Conservation (phyloP, 78 protist genomes). For the Tieghemostelium lacteum region DNA sequence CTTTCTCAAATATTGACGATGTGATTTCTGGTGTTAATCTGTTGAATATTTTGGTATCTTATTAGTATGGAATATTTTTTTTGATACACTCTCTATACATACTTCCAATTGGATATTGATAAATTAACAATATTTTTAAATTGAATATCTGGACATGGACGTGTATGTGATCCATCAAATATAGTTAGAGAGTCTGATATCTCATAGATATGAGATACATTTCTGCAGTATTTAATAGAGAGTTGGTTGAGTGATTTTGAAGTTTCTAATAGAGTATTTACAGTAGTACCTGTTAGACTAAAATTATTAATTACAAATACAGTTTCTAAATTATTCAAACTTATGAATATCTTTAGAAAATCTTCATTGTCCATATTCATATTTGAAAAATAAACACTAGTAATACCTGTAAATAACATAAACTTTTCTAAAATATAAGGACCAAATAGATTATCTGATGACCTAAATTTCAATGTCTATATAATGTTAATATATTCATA, state of each 20-base stretch:
- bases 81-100: not conserved
- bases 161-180: conserved; percentile 19
- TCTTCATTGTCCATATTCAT: conserved; percentile 5
- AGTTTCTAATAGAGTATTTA: conserved; percentile 11
- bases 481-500: not conserved
- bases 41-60: too few relatives aligned
- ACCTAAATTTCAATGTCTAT: not conserved
- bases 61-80: not conserved
- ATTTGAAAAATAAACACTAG: not conserved
- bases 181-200: not conserved
- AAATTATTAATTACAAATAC: conserved; percentile 7
- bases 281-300: not conserved
- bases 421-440: conserved; percentile 8
- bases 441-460: conserved; percentile 10
- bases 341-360: conserved; percentile 1
- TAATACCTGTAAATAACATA: not conserved
- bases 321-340: not conserved
- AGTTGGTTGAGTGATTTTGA: not conserved
- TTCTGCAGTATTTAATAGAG: conserved; percentile 24
- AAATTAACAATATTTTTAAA: conserved; percentile 6
- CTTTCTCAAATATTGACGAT: not conserved
- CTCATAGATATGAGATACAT: conserved; percentile 1
- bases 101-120: conserved; percentile 1
- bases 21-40: conserved; percentile 1
- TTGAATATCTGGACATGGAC: not conserved